A percentile compares a stretch with the other conserved stretches of the same genome.
Conservation (phyloP, 495 filamentous ascomycete species). For the Glonium stellatum region DNA sequence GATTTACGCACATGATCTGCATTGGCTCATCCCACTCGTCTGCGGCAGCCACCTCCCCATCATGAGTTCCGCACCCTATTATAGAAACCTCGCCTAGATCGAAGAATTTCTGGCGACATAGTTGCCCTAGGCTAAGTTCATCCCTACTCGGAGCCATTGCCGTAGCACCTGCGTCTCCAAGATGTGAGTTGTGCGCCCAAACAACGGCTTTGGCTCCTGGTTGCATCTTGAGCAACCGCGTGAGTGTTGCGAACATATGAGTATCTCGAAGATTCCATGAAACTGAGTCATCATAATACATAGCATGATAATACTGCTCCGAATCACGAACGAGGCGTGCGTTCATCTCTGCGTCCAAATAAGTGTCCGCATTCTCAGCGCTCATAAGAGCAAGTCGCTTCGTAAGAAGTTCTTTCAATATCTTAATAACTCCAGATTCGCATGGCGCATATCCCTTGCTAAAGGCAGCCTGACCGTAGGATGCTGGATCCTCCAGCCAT, state of each 20-base stretch:
- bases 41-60: slow-evolving; percentile 52
- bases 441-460: slow-evolving; percentile 39
- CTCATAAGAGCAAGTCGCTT: slow-evolving; percentile 42
- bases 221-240: slow-evolving; percentile 42
- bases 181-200: slow-evolving; percentile 57
- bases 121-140: slow-evolving; percentile 52
- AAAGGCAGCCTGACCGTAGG: no score
- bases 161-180: slow-evolving; percentile 53
- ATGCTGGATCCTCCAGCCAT: no score
- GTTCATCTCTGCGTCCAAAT: slow-evolving; percentile 48
- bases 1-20: slow-evolving; percentile 30
- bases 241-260: slow-evolving; percentile 53
- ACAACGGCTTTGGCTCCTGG: slow-evolving; percentile 46
- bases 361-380: slow-evolving; percentile 44
- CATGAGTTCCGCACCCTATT: slow-evolving; percentile 48
- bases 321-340: slow-evolving; percentile 22
- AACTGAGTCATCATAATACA: slow-evolving; percentile 51
- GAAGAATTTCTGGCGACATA: slow-evolving; percentile 44
- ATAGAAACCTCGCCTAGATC: slow-evolving; percentile 44
- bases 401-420: slow-evolving; percentile 43
- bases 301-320: slow-evolving; percentile 52
- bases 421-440: slow-evolving; percentile 43
- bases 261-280: slow-evolving; percentile 54
- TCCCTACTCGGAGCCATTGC: slow-evolving; percentile 45
- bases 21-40: slow-evolving; percentile 35